These are phyloP conservation scores for Aspergillus novoparasiticus DNA, from an alignment of 2,329 filamentous ascomycete species.

Conservation along the genomic window DNA sequence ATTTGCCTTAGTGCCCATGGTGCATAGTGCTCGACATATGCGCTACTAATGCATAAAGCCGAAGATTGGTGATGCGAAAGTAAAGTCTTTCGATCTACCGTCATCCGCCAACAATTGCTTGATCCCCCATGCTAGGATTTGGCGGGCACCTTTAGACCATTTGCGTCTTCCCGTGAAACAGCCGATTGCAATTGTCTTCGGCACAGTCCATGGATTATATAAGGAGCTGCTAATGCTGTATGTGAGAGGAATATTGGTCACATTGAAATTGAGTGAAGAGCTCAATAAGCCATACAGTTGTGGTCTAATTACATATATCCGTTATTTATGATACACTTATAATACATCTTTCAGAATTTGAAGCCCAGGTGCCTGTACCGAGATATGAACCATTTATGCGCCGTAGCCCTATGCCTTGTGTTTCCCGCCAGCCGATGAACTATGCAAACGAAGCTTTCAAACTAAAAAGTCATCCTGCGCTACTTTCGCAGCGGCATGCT, in stretches of 20 bases:
- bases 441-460: slow-evolving; percentile 2
- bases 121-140: background rate
- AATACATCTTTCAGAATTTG: slow-evolving; percentile 12
- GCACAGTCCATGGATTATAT: background rate
- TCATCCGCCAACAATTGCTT: background rate
- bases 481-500: slow-evolving; percentile 25
- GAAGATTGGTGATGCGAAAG: background rate
- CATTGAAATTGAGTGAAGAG: slow-evolving; percentile 28
- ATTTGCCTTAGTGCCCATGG: background rate
- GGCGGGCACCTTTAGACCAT: background rate
- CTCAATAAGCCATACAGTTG: slow-evolving; percentile 16
- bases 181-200: background rate
- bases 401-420: slow-evolving; percentile 8
- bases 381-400: slow-evolving; percentile 3
- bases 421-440: slow-evolving; percentile 4
- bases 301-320: slow-evolving; percentile 13
- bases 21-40: background rate
- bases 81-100: background rate
- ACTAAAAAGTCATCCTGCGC: slow-evolving; percentile 1
- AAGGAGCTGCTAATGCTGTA: background rate
- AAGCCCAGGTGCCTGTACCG: background rate
- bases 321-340: slow-evolving; percentile 21
- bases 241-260: slow-evolving; percentile 5
- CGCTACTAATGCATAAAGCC: background rate
- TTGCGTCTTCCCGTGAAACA: background rate